phyloP scores from a whole-genome alignment of 2,329 filamentous ascomycete species.

The Trichophyton simii region DNA sequence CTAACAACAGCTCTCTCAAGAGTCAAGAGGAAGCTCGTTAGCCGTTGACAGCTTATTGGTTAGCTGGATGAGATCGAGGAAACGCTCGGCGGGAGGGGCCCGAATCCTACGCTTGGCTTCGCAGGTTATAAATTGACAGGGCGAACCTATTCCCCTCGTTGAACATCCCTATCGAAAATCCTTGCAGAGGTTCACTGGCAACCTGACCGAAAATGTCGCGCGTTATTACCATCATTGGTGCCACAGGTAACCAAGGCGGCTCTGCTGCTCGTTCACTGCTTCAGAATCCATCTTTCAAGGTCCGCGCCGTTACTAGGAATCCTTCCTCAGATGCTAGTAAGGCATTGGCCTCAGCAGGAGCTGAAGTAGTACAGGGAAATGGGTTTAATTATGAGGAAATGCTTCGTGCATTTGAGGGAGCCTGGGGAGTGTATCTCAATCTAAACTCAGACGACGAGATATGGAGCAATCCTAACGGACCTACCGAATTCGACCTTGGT shows the following conservation, averaged over 20 bases:
- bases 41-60: too few species aligned
- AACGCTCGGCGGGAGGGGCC: too few species aligned
- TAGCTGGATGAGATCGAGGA: too few species aligned
- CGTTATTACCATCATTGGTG: constrained; percentile 38
- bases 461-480: background rate
- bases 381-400: constrained; percentile 14
- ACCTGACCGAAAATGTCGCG: background rate
- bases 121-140: too few species aligned
- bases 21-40: too few species aligned
- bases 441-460: constrained; percentile 12
- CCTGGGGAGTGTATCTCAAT: constrained; percentile 18
- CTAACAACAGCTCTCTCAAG: too few species aligned
- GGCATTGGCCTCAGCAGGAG: constrained; percentile 15
- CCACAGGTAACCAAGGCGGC: constrained; percentile 42
- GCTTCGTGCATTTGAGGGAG: constrained; percentile 14
- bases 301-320: constrained; percentile 42
- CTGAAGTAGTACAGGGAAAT: constrained; percentile 18
- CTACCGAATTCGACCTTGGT: background rate
- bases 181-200: background rate
- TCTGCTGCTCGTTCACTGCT: constrained; percentile 37
- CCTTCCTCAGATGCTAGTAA: constrained; percentile 15
- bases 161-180: background rate
- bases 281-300: constrained; percentile 34
- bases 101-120: too few species aligned
- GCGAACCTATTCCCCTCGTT: too few species aligned